phyloP scores from a whole-genome alignment of 495 filamentous ascomycete species.

The Penicillium argentinense region DNA sequence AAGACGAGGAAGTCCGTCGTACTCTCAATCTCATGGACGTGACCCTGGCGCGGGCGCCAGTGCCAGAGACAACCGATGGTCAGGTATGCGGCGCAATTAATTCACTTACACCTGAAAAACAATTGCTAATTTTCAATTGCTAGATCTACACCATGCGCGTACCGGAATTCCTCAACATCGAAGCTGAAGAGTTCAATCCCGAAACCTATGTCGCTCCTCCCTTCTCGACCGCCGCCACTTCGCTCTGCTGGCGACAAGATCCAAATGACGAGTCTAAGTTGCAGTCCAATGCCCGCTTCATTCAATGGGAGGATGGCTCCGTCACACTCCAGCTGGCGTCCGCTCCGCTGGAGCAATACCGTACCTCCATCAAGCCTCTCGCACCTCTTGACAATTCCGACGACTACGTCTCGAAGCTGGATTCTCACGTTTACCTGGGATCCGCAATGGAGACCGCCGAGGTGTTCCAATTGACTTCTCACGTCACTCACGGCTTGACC shows the following conservation, averaged over 20 bases:
- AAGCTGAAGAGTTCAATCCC: constrained; percentile 70
- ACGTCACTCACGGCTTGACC: constrained; percentile 74
- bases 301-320: constrained; percentile 83
- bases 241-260: constrained; percentile 68
- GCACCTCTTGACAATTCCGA: constrained; percentile 63
- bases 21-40: constrained; percentile 59
- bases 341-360: constrained; percentile 74
- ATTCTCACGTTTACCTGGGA: constrained; percentile 81
- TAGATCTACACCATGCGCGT: constrained; percentile 79
- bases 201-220: constrained; percentile 69
- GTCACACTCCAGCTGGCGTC: constrained; percentile 75
- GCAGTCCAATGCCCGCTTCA: constrained; percentile 74
- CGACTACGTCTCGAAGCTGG: constrained; percentile 64
- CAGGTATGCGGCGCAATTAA: constrained; percentile 39
- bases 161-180: constrained; percentile 75
- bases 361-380: constrained; percentile 71
- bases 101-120: too few species aligned
- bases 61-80: constrained; percentile 71
- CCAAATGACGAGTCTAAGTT: constrained; percentile 58
- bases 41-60: constrained; percentile 61
- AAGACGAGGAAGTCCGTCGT: constrained; percentile 41
- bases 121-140: neutral
- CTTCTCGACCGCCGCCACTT: constrained; percentile 64
- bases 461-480: constrained; percentile 72
- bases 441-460: constrained; percentile 68